These are phyloP conservation scores for Penicillium pulvis DNA, from an alignment of 495 filamentous ascomycete species.

Conservation along the genomic window DNA sequence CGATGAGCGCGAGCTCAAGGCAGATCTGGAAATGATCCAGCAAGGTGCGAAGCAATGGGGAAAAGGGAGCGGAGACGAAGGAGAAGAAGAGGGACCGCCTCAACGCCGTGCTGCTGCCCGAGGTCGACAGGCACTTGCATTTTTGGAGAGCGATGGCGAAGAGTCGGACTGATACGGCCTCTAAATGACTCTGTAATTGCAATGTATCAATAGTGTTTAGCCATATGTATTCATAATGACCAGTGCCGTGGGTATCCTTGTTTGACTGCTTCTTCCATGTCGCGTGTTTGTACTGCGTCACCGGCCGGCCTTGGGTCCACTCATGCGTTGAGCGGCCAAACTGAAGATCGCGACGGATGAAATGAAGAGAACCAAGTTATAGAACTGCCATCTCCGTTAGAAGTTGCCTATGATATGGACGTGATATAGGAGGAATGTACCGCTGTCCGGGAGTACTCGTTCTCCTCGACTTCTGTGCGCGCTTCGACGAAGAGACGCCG, in stretches of 20 bases:
- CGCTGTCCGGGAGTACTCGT: slow-evolving; percentile 88
- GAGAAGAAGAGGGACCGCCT: slow-evolving; percentile 40
- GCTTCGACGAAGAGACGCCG: slow-evolving; percentile 96
- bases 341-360: slow-evolving; percentile 93
- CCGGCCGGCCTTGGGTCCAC: slow-evolving; percentile 41
- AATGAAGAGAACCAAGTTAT: slow-evolving; percentile 94
- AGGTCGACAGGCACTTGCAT: slow-evolving; percentile 53
- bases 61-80: slow-evolving; percentile 30
- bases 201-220: not conserved
- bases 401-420: not conserved
- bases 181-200: not conserved
- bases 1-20: slow-evolving; percentile 76
- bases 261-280: not conserved
- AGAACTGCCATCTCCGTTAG: slow-evolving; percentile 66
- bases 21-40: slow-evolving; percentile 79
- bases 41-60: slow-evolving; percentile 82
- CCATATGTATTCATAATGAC: slow-evolving; percentile 6
- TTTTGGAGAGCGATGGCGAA: slow-evolving; percentile 55
- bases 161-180: slow-evolving; percentile 49
- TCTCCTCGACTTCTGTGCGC: slow-evolving; percentile 89
- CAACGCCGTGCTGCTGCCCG: slow-evolving; percentile 40
- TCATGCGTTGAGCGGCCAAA: slow-evolving; percentile 79
- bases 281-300: slow-evolving; percentile 22
- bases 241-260: not conserved
- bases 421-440: slow-evolving; percentile 45